Base-by-base conservation (phyloP, 192 early-diverging fungal species). In the Backusella tarrabulga region DNA sequence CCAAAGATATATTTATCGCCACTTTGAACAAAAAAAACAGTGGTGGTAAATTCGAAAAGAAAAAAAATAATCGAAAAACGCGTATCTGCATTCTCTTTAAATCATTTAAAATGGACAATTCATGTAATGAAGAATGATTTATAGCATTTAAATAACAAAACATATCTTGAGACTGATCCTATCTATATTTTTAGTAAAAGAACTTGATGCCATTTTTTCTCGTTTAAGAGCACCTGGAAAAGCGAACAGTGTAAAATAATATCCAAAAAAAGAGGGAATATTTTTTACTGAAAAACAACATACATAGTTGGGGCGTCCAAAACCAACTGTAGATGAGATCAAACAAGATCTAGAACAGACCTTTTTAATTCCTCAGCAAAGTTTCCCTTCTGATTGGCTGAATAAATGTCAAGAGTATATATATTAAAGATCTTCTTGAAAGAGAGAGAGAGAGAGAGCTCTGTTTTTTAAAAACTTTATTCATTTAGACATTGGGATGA, bases 331-430 rank as follows among this genome's bases (percentile, higher is more conserved):
- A 9, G 52, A 79, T 21, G 40, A 74, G 4, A 84, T 90, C n/a
- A 80, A 81, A 41, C 72, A 60, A 73, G 85, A 90, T 17, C 76
- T 90, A 60, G 89, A 90, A 68, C 76, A 80, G 3, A 85, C 83
- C n/a, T 88, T 87, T 82, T 78, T 90, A 36, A 83, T 84, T 52
- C 87, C 89, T 11, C 81, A 79, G 41, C 80, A 80, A 40, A 84
- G 85, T 36, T 90, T 90, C 52, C 87, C 89, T 4, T 82, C 77
- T 23, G 70, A 79, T 12, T 90, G 89, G 89, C 69, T 90, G 29
- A 81, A 79, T 38, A 84, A 86, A 54, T 90, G 85, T 74, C 89
- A 90, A 82, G 83, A 88, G 77, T 83, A 32, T 1, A 32, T 32
- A 32, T 32, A 32, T 32, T 32, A 32, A 32, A 32, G 32, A 32